Percentiles rank a stretch among this genome's conserved stretches.
These are phyloP conservation scores for Fusarium paranaense DNA, from an alignment of 2,329 filamentous ascomycete genomes.

Conservation along the genomic window DNA sequence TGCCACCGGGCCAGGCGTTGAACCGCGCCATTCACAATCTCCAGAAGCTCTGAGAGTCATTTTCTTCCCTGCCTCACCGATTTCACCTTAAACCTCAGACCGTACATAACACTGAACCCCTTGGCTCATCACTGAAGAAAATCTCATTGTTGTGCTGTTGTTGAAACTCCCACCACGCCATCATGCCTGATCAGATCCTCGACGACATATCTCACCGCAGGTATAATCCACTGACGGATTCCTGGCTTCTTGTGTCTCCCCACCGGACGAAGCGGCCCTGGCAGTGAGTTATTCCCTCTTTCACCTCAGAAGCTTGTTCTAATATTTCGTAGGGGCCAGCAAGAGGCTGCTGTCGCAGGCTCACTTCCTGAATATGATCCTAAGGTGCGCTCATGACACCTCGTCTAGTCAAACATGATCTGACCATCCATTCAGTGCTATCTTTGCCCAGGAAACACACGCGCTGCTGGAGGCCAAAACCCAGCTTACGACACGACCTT, in stretches of 20 bases:
- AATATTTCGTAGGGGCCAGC: slow-evolving; percentile 71
- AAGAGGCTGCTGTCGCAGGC: slow-evolving; percentile 77
- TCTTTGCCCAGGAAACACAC: slow-evolving; percentile 89
- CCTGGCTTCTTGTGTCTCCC: slow-evolving; percentile 94
- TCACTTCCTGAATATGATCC: slow-evolving; percentile 85
- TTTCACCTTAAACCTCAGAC: not conserved
- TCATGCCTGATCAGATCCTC: slow-evolving; percentile 81
- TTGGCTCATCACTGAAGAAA: not conserved
- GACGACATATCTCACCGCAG: slow-evolving; percentile 97
- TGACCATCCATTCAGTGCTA: slow-evolving; percentile 74
- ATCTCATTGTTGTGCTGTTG: not conserved
- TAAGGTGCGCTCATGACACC: slow-evolving; percentile 57
- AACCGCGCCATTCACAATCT: slow-evolving; percentile 40
- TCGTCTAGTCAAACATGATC: slow-evolving; percentile 1
- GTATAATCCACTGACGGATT: slow-evolving; percentile 90
- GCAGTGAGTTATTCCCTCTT: slow-evolving; percentile 75
- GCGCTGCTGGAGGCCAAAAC: slow-evolving; percentile 88
- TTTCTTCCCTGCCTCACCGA: slow-evolving; percentile 9
- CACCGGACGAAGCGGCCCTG: slow-evolving; percentile 97
- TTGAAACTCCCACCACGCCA: slow-evolving; percentile 22
- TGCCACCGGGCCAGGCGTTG: slow-evolving; percentile 22
- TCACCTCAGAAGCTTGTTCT: not conserved
- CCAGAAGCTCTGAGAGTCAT: slow-evolving; percentile 19
- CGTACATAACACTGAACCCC: not conserved
- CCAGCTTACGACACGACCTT: slow-evolving; percentile 89